phyloP scores from a whole-genome alignment of 2,329 filamentous ascomycete genomes.

The Alternaria ethzedia region DNA sequence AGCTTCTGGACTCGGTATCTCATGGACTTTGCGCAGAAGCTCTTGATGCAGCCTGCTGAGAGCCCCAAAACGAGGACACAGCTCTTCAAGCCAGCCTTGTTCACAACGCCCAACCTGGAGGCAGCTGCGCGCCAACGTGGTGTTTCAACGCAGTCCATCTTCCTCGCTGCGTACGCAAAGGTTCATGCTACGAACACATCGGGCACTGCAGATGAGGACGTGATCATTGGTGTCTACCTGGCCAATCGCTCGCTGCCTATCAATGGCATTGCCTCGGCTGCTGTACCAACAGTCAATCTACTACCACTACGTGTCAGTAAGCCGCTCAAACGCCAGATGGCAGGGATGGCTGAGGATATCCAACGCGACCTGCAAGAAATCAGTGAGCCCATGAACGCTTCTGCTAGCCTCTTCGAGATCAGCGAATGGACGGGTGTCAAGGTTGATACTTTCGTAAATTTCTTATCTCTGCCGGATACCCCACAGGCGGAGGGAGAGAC shows the following conservation, averaged over 20 bases:
- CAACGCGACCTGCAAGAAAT: slow-evolving; percentile 73
- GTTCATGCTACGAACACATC: slow-evolving; percentile 49
- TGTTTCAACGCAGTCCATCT: slow-evolving; percentile 73
- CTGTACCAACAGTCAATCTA: slow-evolving; percentile 78
- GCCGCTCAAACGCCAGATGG: slow-evolving; percentile 44
- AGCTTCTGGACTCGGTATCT: slow-evolving; percentile 62
- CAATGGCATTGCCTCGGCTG: slow-evolving; percentile 57
- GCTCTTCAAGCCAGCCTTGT: slow-evolving; percentile 58
- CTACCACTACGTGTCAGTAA: slow-evolving; percentile 70
- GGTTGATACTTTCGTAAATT: slow-evolving; percentile 81
- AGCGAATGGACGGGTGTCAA: slow-evolving; percentile 74
- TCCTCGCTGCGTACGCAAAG: slow-evolving; percentile 75
- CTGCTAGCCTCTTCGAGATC: slow-evolving; percentile 73
- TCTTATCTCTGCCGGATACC: slow-evolving; percentile 64
- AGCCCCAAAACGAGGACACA: slow-evolving; percentile 43
- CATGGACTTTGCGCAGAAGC: slow-evolving; percentile 9
- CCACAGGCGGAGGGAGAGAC: slow-evolving; percentile 12
- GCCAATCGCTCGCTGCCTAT: slow-evolving; percentile 71
- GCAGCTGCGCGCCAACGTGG: slow-evolving; percentile 56
- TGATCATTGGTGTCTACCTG: slow-evolving; percentile 81
- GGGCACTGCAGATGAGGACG: slow-evolving; percentile 38
- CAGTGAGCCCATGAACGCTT: slow-evolving; percentile 60
- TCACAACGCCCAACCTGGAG: slow-evolving; percentile 53
- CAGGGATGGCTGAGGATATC: slow-evolving; percentile 64
- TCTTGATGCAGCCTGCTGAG: slow-evolving; percentile 31